These are phyloP conservation scores for Fusarium sterilihyphosum DNA, from an alignment of 2,329 filamentous ascomycete genomes.

Conservation along the genomic window DNA sequence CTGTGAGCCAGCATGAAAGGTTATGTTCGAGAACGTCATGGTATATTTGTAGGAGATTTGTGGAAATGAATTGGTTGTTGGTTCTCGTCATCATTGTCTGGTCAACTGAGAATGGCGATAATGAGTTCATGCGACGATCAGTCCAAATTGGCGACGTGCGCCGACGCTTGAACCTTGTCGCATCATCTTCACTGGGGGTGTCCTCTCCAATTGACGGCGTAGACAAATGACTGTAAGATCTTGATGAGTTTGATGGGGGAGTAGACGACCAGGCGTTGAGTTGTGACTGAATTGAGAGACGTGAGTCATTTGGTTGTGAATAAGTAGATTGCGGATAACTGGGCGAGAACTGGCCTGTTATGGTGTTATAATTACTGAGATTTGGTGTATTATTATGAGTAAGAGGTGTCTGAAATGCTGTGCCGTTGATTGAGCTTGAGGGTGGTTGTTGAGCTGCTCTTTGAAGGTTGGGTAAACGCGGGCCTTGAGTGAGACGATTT, in stretches of 20 bases:
- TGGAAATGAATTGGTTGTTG: conserved; percentile 39
- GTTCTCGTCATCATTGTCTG: conserved; percentile 40
- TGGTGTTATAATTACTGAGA: not conserved
- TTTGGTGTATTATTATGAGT: not conserved
- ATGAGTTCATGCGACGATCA: conserved; percentile 5
- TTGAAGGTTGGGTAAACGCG: not conserved
- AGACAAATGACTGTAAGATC: not conserved
- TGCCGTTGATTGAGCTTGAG: not conserved
- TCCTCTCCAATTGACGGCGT: conserved; percentile 2
- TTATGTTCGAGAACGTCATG: conserved; percentile 42
- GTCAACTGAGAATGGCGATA: conserved; percentile 38
- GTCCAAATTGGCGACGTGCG: conserved; percentile 25
- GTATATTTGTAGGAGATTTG: conserved; percentile 38
- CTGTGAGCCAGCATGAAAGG: conserved; percentile 40
- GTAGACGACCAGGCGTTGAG: conserved; percentile 1
- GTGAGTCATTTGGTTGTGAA: conserved; percentile 4
- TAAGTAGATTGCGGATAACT: not conserved
- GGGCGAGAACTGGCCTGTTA: not conserved
- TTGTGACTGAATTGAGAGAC: not conserved
- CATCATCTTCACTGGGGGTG: not conserved
- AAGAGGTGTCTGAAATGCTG: not conserved
- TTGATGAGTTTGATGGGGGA: not conserved
- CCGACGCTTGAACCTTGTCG: conserved; percentile 23
- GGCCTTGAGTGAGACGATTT: not conserved
- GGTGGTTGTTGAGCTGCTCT: not conserved